Base-by-base conservation (phyloP, 1,139 yeast genomes). In the Pichia terricola region DNA sequence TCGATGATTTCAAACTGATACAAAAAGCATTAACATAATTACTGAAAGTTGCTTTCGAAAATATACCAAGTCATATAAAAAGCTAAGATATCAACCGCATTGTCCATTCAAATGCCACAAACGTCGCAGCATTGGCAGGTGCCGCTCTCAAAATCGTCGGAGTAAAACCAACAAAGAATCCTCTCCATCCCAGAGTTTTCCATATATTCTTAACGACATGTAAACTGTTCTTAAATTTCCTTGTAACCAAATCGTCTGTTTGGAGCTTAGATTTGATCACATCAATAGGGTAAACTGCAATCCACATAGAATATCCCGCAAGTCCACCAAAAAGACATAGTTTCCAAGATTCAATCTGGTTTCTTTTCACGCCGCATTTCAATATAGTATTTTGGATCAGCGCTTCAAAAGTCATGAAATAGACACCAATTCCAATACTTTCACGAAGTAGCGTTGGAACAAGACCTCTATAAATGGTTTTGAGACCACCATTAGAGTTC, bases 81-180 rank as follows among this genome's bases (percentile, higher is more conserved):
- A 16, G 22, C 22, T 16, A 16, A 16, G 22, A 16, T 16, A 46
- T 22, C 4, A 46, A 38, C 40, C 50, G 46, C 83, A 87, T 83
- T 5, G 95, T 82, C 44, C 84, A 63, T 65, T 89, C 97, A 60
- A 89, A 89, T 9, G 94, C 87, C 43, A 87, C 85, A 66, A 89
- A 89, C 1, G 97, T 89, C 31, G 95, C 95, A 42, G 96, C 97
- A 59, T 89, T 89, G 22, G 94, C 97, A 3, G 97, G 97, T 2
- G 95, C 95, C 43, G 97, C 96, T 65, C 97, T 81, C 54, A 89
- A 69, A 51, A 89, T 78, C 1, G 97, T 88, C 41, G 97, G 96
- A 26, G 80, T 64, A 59, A 88, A 87, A 1, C 97, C 97, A 63
- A 82, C 79, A 65, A 85, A 81, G 59, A 89, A 85, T 0, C 95